phyloP scores from a whole-genome alignment of 805 yeast species.

The Teunomyces pallodes region DNA sequence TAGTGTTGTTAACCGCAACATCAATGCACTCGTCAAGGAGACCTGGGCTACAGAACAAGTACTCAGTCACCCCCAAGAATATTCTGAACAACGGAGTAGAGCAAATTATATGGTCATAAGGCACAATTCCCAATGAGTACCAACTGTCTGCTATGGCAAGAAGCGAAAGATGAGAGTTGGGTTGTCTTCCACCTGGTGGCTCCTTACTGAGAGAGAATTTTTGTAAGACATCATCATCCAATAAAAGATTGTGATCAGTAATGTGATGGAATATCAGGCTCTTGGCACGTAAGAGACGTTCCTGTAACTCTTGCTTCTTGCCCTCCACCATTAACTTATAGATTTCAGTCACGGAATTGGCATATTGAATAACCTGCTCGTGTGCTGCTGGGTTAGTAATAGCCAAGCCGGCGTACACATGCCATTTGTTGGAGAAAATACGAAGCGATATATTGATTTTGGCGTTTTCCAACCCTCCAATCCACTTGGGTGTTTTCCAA shows the following conservation, averaged over 20 bases:
- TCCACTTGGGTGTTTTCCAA: slow-evolving; percentile 83
- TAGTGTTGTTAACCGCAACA: slow-evolving; percentile 62
- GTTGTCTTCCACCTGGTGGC: slow-evolving; percentile 65
- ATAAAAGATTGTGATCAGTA: slow-evolving; percentile 50
- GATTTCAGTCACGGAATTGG: slow-evolving; percentile 77
- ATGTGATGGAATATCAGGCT: slow-evolving; percentile 73
- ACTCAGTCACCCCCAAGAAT: slow-evolving; percentile 91
- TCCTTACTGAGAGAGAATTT: slow-evolving; percentile 72
- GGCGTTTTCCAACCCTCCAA: slow-evolving; percentile 94
- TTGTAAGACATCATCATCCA: slow-evolving; percentile 78
- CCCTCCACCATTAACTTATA: slow-evolving; percentile 81
- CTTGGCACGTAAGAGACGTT: slow-evolving; percentile 64
- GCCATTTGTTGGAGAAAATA: slow-evolving; percentile 93
- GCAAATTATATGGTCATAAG: slow-evolving; percentile 95
- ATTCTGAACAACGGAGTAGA: slow-evolving; percentile 91
- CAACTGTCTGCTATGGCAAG: slow-evolving; percentile 93
- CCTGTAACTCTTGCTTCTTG: slow-evolving; percentile 52
- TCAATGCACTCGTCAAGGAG: slow-evolving; percentile 76
- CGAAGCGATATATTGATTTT: slow-evolving; percentile 90
- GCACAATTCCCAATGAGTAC: slow-evolving; percentile 79
- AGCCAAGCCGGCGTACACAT: slow-evolving; percentile 96
- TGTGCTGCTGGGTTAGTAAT: slow-evolving; percentile 95
- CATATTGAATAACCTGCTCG: slow-evolving; percentile 83
- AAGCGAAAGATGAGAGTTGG: slow-evolving; percentile 86
- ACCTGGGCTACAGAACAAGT: slow-evolving; percentile 80